Evolutionary conservation across 1,139 yeast species (phyloP).

Genomic region (Blastobotrys buckinghamii): DNA sequence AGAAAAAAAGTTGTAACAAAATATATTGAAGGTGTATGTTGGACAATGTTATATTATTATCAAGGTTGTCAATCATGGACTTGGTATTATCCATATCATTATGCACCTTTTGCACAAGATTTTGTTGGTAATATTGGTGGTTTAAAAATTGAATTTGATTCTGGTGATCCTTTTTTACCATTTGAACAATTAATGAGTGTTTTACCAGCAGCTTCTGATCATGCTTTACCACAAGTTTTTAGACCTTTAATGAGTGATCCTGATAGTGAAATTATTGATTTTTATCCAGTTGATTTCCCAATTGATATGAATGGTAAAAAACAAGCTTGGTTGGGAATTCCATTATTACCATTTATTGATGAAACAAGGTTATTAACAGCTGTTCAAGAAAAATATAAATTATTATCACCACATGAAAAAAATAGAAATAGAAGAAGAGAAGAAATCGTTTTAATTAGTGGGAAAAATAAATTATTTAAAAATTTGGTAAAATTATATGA

Average conservation of each 20-base stretch:
- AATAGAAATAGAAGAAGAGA: slow-evolving; percentile 47
- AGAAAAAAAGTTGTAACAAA: slow-evolving; percentile 59
- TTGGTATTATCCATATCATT: slow-evolving; percentile 96
- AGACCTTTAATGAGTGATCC: slow-evolving; percentile 77
- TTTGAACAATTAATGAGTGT: slow-evolving; percentile 97
- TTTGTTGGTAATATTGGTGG: slow-evolving; percentile 47
- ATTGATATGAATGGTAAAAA: slow-evolving; percentile 95
- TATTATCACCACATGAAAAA: slow-evolving; percentile 61
- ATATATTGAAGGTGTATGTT: slow-evolving; percentile 90
- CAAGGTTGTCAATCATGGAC: slow-evolving; percentile 99
- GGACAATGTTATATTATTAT: slow-evolving; percentile 90
- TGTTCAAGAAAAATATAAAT: slow-evolving; percentile 59
- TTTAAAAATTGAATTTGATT: slow-evolving; percentile 54
- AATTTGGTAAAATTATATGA: slow-evolving; percentile 22
- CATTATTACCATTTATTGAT: slow-evolving; percentile 84
- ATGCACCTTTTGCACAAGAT: slow-evolving; percentile 96
- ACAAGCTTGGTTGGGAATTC: slow-evolving; percentile 94
- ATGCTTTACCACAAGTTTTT: slow-evolving; percentile 78
- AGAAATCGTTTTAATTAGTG: slow-evolving; percentile 32
- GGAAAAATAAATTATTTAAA: slow-evolving; percentile 23
- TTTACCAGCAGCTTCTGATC: slow-evolving; percentile 94
- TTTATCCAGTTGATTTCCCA: slow-evolving; percentile 82
- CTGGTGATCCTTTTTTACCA: slow-evolving; percentile 83
- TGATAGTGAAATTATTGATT: slow-evolving; percentile 80
- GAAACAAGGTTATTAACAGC: slow-evolving; percentile 63